phyloP scores from a whole-genome alignment of 208 protist genomes.

The Trypanosoma cruzi region DNA sequence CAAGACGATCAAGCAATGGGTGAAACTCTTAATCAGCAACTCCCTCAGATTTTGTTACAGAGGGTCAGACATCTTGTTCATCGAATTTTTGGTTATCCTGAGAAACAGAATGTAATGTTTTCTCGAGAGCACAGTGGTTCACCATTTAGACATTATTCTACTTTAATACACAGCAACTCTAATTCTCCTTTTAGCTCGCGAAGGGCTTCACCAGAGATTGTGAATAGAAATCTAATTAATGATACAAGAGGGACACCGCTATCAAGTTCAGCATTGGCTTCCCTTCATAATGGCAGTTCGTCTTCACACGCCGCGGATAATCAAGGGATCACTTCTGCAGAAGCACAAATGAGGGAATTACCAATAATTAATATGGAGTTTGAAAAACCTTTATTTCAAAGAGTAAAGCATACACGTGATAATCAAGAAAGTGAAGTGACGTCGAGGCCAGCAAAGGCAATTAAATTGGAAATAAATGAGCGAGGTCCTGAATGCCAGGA shows the following conservation, averaged over 20 bases:
- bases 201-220: constrained; percentile 32
- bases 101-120: constrained; percentile 11
- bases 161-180: constrained; percentile 29
- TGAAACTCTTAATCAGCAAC: constrained; percentile 57
- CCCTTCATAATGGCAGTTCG: background rate
- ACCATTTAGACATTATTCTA: constrained; percentile 32
- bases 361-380: background rate
- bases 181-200: constrained; percentile 34
- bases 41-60: constrained; percentile 65
- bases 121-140: constrained; percentile 13
- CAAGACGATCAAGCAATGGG: constrained; percentile 77
- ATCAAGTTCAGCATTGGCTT: background rate
- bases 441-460: constrained; percentile 12
- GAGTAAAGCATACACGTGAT: background rate
- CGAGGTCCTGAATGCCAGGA: constrained; percentile 11
- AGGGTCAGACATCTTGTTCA: constrained; percentile 72
- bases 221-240: background rate
- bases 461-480: constrained; percentile 13
- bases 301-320: background rate
- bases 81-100: constrained; percentile 52
- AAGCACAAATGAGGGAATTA: background rate
- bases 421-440: constrained; percentile 7
- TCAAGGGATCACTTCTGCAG: background rate
- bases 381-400: constrained; percentile 1
- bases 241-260: background rate